A percentile compares a stretch with the other conserved stretches of the same genome.
Conservation (phyloP, 208 protist genomes). For the Trichomonas vaginalis region DNA sequence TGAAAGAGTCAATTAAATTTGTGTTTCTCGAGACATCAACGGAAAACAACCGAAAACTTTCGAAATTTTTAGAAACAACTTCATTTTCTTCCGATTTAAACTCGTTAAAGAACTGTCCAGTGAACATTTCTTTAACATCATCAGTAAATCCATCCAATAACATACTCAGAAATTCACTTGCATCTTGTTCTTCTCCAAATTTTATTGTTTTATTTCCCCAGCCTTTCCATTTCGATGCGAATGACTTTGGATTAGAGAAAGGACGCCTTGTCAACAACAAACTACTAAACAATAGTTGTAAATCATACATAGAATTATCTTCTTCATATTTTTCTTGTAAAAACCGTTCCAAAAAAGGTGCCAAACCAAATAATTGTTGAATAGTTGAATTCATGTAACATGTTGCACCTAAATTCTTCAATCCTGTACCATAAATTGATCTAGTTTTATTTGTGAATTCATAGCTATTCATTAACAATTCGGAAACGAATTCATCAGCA, state of each 20-base stretch:
- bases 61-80: neutral
- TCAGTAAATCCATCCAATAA: neutral
- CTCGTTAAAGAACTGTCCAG: neutral
- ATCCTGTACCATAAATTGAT: neutral
- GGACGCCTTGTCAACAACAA: neutral
- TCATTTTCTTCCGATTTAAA: neutral
- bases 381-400: neutral
- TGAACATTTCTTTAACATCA: neutral
- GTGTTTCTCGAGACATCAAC: neutral
- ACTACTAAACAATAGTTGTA: neutral
- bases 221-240: neutral
- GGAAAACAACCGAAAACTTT: neutral
- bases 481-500: no score
- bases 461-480: no score
- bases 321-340: neutral
- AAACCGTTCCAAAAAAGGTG: neutral
- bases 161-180: neutral
- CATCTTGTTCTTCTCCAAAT: neutral
- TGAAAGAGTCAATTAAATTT: neutral
- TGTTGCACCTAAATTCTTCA: neutral
- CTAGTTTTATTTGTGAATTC: no score
- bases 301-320: neutral
- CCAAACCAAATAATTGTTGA: neutral
- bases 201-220: neutral
- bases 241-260: neutral